Percentiles rank a stretch among this genome's conserved stretches.
Conservation (phyloP, 2,329 filamentous ascomycete genomes). For the Colletotrichum melonis region DNA sequence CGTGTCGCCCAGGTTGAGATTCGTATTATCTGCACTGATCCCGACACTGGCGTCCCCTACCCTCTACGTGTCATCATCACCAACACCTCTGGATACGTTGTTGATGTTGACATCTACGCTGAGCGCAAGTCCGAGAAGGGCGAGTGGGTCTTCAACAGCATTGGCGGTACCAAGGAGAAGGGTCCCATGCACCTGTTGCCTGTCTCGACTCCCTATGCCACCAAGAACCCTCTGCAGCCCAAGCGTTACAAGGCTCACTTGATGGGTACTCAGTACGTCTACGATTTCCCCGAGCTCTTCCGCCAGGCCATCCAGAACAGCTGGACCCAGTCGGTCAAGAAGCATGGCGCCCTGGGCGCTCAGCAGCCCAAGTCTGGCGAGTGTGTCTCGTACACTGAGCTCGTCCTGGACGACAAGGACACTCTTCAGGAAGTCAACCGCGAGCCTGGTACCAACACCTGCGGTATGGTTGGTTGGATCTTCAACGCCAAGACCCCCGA, state of each 20-base stretch:
- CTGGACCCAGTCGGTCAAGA: slow-evolving; percentile 82
- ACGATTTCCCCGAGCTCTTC: slow-evolving; percentile 99
- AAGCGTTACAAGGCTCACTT: slow-evolving; percentile 99
- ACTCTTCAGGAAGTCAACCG: slow-evolving; percentile 93
- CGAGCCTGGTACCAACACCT: slow-evolving; percentile 93
- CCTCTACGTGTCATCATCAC: slow-evolving; percentile 96
- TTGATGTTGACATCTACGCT: slow-evolving; percentile 96
- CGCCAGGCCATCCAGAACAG: slow-evolving; percentile 96
- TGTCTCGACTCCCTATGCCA: slow-evolving; percentile 92
- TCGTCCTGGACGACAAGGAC: slow-evolving; percentile 94
- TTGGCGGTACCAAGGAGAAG: slow-evolving; percentile 94
- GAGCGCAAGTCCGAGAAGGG: slow-evolving; percentile 98
- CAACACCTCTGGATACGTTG: slow-evolving; percentile 98
- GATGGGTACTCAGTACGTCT: slow-evolving; percentile 99
- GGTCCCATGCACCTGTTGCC: slow-evolving; percentile 94
- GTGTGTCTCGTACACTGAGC: slow-evolving; percentile 92
- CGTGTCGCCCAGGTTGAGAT: slow-evolving; percentile 98
- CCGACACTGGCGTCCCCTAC: slow-evolving; percentile 83
- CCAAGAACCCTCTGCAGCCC: slow-evolving; percentile 98
- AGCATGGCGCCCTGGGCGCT: slow-evolving; percentile 78
- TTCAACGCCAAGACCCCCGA: slow-evolving; percentile 95
- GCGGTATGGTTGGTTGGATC: slow-evolving; percentile 99
- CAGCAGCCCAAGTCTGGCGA: slow-evolving; percentile 88
- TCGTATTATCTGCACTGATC: slow-evolving; percentile 96
- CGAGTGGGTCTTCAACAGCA: slow-evolving; percentile 98